Percentiles rank a stretch among this genome's conserved stretches.
Conservation (phyloP, 2,329 filamentous ascomycete species). For the Corynespora cassiicola region DNA sequence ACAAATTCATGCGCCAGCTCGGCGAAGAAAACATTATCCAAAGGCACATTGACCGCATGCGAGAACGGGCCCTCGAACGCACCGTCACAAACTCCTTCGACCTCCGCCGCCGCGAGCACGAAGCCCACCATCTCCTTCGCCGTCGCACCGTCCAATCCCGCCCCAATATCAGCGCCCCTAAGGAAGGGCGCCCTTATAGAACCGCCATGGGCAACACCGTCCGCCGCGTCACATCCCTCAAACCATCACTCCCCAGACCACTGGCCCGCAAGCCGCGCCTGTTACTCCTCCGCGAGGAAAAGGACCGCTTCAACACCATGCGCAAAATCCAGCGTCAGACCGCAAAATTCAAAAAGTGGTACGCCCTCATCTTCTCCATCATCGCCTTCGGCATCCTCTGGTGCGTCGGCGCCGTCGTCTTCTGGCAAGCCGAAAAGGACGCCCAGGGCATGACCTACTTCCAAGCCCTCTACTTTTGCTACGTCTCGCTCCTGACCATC, state of each 20-base stretch:
- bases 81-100: constrained; percentile 62
- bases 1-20: constrained; percentile 68
- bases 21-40: constrained; percentile 68
- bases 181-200: constrained; percentile 23
- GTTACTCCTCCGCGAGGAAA: constrained; percentile 63
- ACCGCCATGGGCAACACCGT: constrained; percentile 26
- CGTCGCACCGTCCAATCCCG: constrained; percentile 14
- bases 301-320: constrained; percentile 80
- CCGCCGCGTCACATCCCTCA: constrained; percentile 8
- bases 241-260: constrained; percentile 7
- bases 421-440: constrained; percentile 66
- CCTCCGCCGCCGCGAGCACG: constrained; percentile 44
- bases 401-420: constrained; percentile 80
- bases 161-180: constrained; percentile 33
- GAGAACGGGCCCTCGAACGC: constrained; percentile 60
- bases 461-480: constrained; percentile 83
- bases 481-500: constrained; percentile 81
- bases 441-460: constrained; percentile 74
- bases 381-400: constrained; percentile 76
- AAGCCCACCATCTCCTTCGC: constrained; percentile 28
- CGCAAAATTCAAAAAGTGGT: constrained; percentile 73
- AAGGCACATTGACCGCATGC: constrained; percentile 62
- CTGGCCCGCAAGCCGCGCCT: constrained; percentile 51
- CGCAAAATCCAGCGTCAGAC: constrained; percentile 75
- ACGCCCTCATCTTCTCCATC: constrained; percentile 71